These are phyloP conservation scores for Rhexocercosporidium sp. DNA, from an alignment of 2,329 filamentous ascomycete genomes.

Conservation along the genomic window DNA sequence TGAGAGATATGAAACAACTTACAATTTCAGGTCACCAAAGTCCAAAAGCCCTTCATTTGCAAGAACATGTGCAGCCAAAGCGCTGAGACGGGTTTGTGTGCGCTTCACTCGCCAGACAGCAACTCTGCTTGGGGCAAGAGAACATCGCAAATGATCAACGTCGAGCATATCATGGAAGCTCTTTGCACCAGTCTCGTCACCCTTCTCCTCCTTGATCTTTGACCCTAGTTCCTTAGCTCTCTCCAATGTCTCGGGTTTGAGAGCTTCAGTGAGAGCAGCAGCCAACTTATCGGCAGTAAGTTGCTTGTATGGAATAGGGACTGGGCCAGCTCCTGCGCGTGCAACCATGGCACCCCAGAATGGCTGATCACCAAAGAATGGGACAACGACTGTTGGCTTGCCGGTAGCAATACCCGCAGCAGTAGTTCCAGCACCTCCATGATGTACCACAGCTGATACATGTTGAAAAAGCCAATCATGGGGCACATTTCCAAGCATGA, in stretches of 20 bases:
- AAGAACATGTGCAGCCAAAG: slow-evolving; percentile 73
- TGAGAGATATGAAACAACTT: slow-evolving; percentile 40
- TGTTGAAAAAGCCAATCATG: slow-evolving; percentile 89
- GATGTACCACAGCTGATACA: slow-evolving; percentile 83
- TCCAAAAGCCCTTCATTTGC: slow-evolving; percentile 68
- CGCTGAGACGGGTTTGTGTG: slow-evolving; percentile 70
- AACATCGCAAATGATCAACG: slow-evolving; percentile 70
- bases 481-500: slow-evolving; percentile 83
- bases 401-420: slow-evolving; percentile 84
- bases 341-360: slow-evolving; percentile 84
- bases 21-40: slow-evolving; percentile 76
- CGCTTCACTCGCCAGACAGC: slow-evolving; percentile 78
- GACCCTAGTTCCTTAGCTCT: slow-evolving; percentile 57
- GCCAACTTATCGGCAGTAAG: slow-evolving; percentile 70
- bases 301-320: slow-evolving; percentile 71
- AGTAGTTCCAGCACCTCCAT: slow-evolving; percentile 87
- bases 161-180: slow-evolving; percentile 76
- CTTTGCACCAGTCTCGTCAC: slow-evolving; percentile 65
- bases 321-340: slow-evolving; percentile 72
- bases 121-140: slow-evolving; percentile 67
- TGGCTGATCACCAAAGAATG: slow-evolving; percentile 86
- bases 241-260: slow-evolving; percentile 63
- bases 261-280: slow-evolving; percentile 63
- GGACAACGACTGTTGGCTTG: slow-evolving; percentile 80
- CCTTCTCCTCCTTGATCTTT: slow-evolving; percentile 69